Base-by-base conservation (phyloP, 345 rosid genomes). In the Salix brachista region DNA sequence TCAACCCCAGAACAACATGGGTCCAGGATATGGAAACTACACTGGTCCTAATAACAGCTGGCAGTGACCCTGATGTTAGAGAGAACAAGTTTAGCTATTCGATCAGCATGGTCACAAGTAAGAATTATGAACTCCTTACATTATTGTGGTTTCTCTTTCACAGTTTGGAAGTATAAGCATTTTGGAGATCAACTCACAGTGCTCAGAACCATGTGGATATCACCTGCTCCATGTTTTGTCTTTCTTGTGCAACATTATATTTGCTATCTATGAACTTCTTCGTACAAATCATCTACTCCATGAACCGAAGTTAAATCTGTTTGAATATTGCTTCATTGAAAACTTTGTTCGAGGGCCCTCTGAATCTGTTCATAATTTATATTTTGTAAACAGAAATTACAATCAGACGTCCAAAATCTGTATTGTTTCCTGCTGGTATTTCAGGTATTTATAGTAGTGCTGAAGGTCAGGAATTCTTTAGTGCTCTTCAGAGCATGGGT, bases 1-100 rank as follows among this genome's bases (percentile, higher is more conserved):
- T 6, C 66, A 68, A 5, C 81, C 70, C 32, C 21, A 64, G 67
- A 76, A 68, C 74, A 67, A 77, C 19, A 69, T n/a, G 68, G 76
- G 78, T 44, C 65, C 77, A 48, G 44, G 66, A 6, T 68, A 69
- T 42, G 65, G 68, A 36, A 67, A 36, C 66, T 32, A 23, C 60
- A 14, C 23, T 8, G 26, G 28, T 8, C 46, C 76, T 58, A 30
- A 58, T 58, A 3, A 7, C 41, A 0, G 65, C n/a, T 73, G 61
- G 14, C 71, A 73, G 37, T 79, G 69, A 60, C 65, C 68, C 64
- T 25, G 60, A 7, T 9, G 3, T 61, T 6, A 39, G 52, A 75
- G 64, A 7, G 19, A 28, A 46, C 9, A 39, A 61, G 37, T 23
- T 58, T 25, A 16, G n/a, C 14, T 14, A 46, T 46, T 46, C 14